Evolutionary conservation across 805 yeast species (phyloP).

Genomic region (Yamadazyma nakazawae): DNA sequence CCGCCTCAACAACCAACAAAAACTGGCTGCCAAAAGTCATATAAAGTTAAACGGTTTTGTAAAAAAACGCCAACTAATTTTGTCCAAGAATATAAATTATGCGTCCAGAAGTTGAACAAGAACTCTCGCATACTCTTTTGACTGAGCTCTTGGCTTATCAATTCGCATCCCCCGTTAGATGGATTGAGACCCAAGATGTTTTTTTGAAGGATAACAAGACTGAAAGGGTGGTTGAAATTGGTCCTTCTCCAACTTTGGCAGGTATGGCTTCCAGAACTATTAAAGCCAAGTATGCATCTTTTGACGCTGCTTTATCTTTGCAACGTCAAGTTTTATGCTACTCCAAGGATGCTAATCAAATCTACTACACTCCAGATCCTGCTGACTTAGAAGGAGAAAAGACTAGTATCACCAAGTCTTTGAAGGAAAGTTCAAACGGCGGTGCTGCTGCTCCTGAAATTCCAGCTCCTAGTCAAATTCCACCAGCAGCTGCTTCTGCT

Average conservation of each 20-base stretch:
- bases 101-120: slow-evolving; percentile 97
- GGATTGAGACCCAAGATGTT: slow-evolving; percentile 99
- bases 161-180: slow-evolving; percentile 98
- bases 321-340: slow-evolving; percentile 94
- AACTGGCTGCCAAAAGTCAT: slow-evolving; percentile 6
- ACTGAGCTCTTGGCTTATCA: slow-evolving; percentile 97
- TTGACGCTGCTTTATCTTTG: slow-evolving; percentile 93
- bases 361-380: slow-evolving; percentile 89
- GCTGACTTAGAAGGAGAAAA: slow-evolving; percentile 38
- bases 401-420: slow-evolving; percentile 13
- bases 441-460: slow-evolving; percentile 38
- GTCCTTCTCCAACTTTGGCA: slow-evolving; percentile 97
- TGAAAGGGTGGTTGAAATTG: slow-evolving; percentile 96
- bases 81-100: slow-evolving; percentile 25
- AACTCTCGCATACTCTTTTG: slow-evolving; percentile 88
- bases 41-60: background rate
- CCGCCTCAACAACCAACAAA: slow-evolving; percentile 2
- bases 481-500: slow-evolving; percentile 51
- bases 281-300: slow-evolving; percentile 92
- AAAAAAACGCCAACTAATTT: background rate
- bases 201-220: slow-evolving; percentile 90
- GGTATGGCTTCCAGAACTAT: slow-evolving; percentile 98
- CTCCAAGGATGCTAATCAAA: slow-evolving; percentile 93
- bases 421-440: slow-evolving; percentile 29
- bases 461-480: slow-evolving; percentile 54